Percentiles rank a stretch among this genome's conserved stretches.
Evolutionary conservation across 2,329 filamentous ascomycete species (phyloP).

Genomic region (Paecilomyces sp.): DNA sequence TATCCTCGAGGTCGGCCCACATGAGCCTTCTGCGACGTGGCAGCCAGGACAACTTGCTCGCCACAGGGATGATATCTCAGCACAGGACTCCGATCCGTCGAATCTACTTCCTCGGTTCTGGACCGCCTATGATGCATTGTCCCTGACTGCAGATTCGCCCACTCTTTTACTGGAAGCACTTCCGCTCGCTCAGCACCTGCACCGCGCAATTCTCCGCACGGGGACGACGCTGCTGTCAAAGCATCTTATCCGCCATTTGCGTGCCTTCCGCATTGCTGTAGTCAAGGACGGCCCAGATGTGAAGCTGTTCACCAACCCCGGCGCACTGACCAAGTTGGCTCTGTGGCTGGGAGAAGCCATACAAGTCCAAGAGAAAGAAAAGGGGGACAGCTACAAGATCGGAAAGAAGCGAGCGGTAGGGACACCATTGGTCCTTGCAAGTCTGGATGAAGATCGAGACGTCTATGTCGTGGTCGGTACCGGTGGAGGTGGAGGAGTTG

Average conservation of each 20-base stretch:
- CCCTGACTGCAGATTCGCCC: conserved; percentile 37
- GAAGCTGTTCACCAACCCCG: conserved; percentile 83
- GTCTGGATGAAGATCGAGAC: conserved; percentile 76
- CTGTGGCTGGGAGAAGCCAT: conserved; percentile 93
- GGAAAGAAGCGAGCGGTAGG: conserved; percentile 42
- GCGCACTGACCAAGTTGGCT: conserved; percentile 85
- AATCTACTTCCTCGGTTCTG: conserved; percentile 45
- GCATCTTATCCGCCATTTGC: conserved; percentile 83
- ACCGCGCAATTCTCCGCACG: conserved; percentile 87
- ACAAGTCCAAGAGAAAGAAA: conserved; percentile 78
- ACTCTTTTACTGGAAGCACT: conserved; percentile 63
- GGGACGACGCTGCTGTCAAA: conserved; percentile 89
- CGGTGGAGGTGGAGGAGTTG: conserved; percentile 74
- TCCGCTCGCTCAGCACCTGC: conserved; percentile 77
- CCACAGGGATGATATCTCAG: conserved; percentile 12
- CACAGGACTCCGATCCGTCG: conserved; percentile 18
- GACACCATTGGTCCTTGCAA: conserved; percentile 82
- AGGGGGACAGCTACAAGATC: conserved; percentile 57
- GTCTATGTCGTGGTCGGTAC: conserved; percentile 92
- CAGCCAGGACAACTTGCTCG: conserved; percentile 21
- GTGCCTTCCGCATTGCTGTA: conserved; percentile 89
- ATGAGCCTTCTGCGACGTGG: conserved; percentile 25
- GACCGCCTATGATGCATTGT: conserved; percentile 53
- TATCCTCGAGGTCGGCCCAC: conserved; percentile 75
- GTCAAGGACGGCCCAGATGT: conserved; percentile 94